Evolutionary conservation across 345 rosid species (phyloP), one percentile per base, ranked within the genome.

Genomic region (Noccaea caerulescens): DNA sequence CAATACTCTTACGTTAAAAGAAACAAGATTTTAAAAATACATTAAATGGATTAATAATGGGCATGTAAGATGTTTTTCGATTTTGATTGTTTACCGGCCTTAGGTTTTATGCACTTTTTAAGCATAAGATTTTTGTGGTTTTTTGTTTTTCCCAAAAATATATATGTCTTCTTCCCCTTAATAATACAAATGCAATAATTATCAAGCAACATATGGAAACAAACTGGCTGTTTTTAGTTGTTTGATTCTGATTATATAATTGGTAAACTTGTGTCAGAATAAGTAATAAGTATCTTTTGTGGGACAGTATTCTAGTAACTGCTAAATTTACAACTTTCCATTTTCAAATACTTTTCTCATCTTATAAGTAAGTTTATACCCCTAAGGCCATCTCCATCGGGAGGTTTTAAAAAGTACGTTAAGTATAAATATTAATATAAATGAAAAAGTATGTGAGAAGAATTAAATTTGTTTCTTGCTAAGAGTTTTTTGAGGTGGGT

Each of bases 111-210:
- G 50, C 7, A 13, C 10, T 47, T 47, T 27, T 54, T 0, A 41
- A 41, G 9, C 18, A n/a, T 43, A 12, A 25, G 2, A 25, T 0
- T 25, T 36, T n/a, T n/a, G 38, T 44, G 9, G 39, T 5, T 60
- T 34, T 34, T 5, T 46, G 3, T 7, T 34, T 10, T 10, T 12
- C 8, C 23, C 23, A 1, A 43, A 32, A 32, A 16, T 16, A 7
- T 4, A 1, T 16, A 55, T 54, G 11, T 20, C 23, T 20, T 33
- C 12, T 32, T 33, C 10, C 14, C 39, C 16, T 6, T 49, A 58
- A 58, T 70, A 70, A 70, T 38, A 47, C 58, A 58, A 47, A 49
- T 37, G 20, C 32, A 59, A 60, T 60, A 8, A 37, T 36, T 36
- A 25, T 46, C 39, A 45, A 54, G 8, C 3, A 42, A 43, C 42